Conservation (phyloP, 2,329 filamentous ascomycete species). For the Fusarium sp. region DNA sequence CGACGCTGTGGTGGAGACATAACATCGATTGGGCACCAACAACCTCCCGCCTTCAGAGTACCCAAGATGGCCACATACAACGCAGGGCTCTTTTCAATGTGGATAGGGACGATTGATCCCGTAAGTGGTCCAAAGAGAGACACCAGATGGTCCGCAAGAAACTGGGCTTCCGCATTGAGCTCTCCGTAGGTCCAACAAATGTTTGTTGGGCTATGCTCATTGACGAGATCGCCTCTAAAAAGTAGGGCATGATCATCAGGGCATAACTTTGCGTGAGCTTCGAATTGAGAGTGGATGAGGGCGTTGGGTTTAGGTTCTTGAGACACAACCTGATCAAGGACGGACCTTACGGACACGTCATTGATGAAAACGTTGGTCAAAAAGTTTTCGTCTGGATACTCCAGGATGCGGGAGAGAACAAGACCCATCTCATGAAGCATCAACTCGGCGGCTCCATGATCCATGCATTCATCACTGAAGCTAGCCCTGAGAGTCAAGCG, state of each 20-base stretch:
- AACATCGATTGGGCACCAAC: conserved; percentile 54
- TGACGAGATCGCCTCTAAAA: background rate
- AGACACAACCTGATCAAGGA: background rate
- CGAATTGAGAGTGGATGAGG: conserved; percentile 5
- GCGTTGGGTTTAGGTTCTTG: background rate
- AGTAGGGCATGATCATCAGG: background rate
- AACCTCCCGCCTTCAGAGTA: conserved; percentile 54
- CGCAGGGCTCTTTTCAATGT: conserved; percentile 51
- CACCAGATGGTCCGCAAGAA: background rate
- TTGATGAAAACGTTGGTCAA: background rate
- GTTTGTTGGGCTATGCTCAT: background rate
- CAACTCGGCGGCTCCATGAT: conserved; percentile 1
- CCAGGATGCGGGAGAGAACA: background rate
- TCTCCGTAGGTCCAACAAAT: conserved; percentile 1
- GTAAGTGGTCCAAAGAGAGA: conserved; percentile 1
- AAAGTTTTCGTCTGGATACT: background rate
- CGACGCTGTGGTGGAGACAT: conserved; percentile 50
- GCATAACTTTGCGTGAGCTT: background rate
- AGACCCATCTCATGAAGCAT: background rate
- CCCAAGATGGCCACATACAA: conserved; percentile 53
- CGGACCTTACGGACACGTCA: background rate
- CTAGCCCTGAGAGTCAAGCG: background rate
- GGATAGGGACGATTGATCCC: conserved; percentile 47
- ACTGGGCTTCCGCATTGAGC: background rate
- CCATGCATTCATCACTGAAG: background rate